Evolutionary conservation across 192 early-diverging fungal genomes (phyloP), one percentile per base, ranked within the genome.

Genomic region (Spizellomyces punctatus): DNA sequence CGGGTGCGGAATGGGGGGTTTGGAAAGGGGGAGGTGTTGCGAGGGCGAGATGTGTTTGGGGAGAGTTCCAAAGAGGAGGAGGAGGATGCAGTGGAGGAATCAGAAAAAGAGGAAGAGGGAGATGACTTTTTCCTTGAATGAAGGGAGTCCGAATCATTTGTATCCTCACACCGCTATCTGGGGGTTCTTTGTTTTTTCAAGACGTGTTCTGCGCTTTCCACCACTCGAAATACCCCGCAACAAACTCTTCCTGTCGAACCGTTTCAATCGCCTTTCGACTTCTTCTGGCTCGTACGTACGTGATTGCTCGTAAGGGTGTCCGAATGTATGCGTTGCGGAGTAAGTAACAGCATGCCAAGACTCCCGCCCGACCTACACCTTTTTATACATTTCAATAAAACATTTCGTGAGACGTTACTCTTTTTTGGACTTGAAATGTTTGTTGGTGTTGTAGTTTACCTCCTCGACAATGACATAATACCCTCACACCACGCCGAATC

Each of bases 121-220:
- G 70, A 74, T 45, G 76, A 74, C 45, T 74, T 74, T 52, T 77
- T 77, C 75, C 49, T 76, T 21, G 54, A n/a, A 56, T 36, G 1
- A 36, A 3, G 27, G 27, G 27, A 3, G 3, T 2, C 3, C 27
- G 27, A 36, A 36, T 36, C n/a, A 36, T 0, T 36, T 36, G 27
- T 36, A 36, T 36, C 27, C 27, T 36, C n/a, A n/a, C n/a, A n/a
- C n/a, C n/a, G n/a, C n/a, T n/a, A n/a, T n/a, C n/a, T n/a, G n/a
- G n/a, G n/a, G n/a, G n/a, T n/a, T n/a, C n/a, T n/a, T n/a, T n/a
- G n/a, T n/a, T n/a, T 36, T 36, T 36, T 36, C 27, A 36, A 36
- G 3, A 36, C 27, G 1, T 0, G 3, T 36, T 36, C 27, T 36
- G 27, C 27, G 27, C 50, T 4, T 12, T 54, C 50, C 12, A 54